Percentiles rank a stretch among this genome's conserved stretches.
Evolutionary conservation across 768 basidiomycete genomes (phyloP).

Genomic region (Russula dissimulans): DNA sequence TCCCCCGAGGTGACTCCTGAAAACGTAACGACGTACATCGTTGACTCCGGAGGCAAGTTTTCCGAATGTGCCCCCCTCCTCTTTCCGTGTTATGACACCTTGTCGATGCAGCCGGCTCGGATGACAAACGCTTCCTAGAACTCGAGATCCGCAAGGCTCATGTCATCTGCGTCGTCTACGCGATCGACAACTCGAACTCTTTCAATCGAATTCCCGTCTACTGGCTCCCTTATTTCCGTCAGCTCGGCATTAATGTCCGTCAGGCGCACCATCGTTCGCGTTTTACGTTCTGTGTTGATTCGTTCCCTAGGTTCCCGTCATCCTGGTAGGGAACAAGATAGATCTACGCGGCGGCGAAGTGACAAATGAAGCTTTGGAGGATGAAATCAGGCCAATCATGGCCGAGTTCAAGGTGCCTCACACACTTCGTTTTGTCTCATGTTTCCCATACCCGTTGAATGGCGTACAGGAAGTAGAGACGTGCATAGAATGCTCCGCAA

Average conservation of each 20-base stretch:
- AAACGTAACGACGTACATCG: constrained; percentile 96
- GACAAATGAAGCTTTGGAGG: constrained; percentile 88
- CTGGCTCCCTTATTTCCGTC: constrained; percentile 93
- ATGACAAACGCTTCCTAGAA: constrained; percentile 83
- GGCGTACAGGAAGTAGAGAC: constrained; percentile 85
- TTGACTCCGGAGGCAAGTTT: constrained; percentile 86
- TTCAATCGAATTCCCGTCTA: constrained; percentile 98
- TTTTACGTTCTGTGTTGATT: background rate
- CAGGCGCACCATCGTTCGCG: background rate
- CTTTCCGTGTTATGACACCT: background rate
- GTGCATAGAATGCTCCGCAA: constrained; percentile 95
- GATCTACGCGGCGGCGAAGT: constrained; percentile 90
- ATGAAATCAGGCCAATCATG: constrained; percentile 96
- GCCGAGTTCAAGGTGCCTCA: constrained; percentile 86
- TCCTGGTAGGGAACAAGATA: constrained; percentile 97
- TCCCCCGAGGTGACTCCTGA: constrained; percentile 96
- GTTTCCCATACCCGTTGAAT: background rate
- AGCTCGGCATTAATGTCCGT: constrained; percentile 89
- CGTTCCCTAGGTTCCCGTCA: constrained; percentile 72
- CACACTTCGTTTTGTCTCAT: background rate
- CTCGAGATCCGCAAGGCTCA: constrained; percentile 95
- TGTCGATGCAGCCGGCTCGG: constrained; percentile 55
- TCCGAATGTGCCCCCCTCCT: background rate
- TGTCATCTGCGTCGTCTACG: constrained; percentile 96
- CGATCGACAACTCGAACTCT: constrained; percentile 91